Evolutionary conservation across 2,329 filamentous ascomycete genomes (phyloP), one percentile per base, ranked within the genome.

Genomic region (Nannizziopsis barbatae): DNA sequence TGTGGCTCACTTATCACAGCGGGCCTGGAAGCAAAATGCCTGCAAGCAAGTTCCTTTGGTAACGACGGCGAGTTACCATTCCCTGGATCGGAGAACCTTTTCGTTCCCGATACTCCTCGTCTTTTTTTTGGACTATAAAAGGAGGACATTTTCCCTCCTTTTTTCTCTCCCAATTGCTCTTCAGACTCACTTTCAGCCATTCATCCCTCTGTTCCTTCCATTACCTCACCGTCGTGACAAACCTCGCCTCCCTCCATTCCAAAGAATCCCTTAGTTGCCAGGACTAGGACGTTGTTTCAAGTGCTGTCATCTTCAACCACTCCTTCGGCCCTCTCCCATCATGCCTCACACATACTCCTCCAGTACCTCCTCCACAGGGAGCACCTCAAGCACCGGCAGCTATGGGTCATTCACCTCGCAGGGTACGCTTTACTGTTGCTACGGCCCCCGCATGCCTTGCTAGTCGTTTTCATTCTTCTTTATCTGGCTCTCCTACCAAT

Each of bases 311-410:
- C 15, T 17, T n/a, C 22, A 7, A 3, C 4, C 14, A 17, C 12
- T 41, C 12, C 2, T 40, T 14, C 18, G 8, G 32, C 22, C 20
- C n/a, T 27, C 53, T 15, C 49, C 36, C 31, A 54, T 47, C 15
- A 56, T 52, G 41, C 50, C 51, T 45, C 47, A 63, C 54, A 46
- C 57, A 52, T 50, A 60, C 41, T 41, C 47, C 17, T 49, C 42
- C 20, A 41, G 42, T 18, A 39, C 30, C 30, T 40, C 36, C 14
- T 47, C 45, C 5, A 22, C 35, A 18, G 40, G 18, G 15, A 49
- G 45, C 36, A 44, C 43, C 22, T 42, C 37, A n/a, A 44, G 36
- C 15, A 37, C 20, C 12, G 27, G 20, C 18, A 40, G 40, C 36
- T 49, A 36, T 17, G 12, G 15, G 8, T 47, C 50, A 4, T 15